These are phyloP conservation scores for Plenodomus tracheiphilus DNA, from an alignment of 2,329 filamentous ascomycete species.

Conservation along the genomic window DNA sequence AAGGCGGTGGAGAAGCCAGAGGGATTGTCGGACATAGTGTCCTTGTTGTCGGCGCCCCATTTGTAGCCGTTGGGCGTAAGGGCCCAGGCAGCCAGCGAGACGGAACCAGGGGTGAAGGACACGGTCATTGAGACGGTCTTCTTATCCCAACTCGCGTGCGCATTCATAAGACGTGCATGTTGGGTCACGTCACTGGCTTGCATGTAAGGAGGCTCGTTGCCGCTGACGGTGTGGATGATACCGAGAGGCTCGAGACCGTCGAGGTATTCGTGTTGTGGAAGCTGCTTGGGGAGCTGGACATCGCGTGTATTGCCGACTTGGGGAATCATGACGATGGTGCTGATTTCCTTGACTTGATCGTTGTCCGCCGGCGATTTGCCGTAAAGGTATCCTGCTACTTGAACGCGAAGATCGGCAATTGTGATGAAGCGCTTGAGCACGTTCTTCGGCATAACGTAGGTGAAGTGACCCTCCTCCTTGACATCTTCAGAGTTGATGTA, in stretches of 20 bases:
- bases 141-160: constrained; percentile 79
- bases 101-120: constrained; percentile 93
- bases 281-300: constrained; percentile 83
- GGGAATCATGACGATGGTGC: constrained; percentile 95
- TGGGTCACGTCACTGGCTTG: constrained; percentile 91
- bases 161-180: constrained; percentile 85
- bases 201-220: constrained; percentile 96
- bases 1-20: constrained; percentile 90
- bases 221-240: constrained; percentile 92
- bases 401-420: constrained; percentile 92
- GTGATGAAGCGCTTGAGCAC: constrained; percentile 98
- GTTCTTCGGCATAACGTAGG: constrained; percentile 99
- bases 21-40: constrained; percentile 88
- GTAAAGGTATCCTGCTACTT: constrained; percentile 95
- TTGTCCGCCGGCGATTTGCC: constrained; percentile 92
- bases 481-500: constrained; percentile 97
- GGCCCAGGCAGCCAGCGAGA: constrained; percentile 91
- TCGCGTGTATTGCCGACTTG: constrained; percentile 93
- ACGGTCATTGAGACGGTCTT: constrained; percentile 95
- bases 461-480: constrained; percentile 82
- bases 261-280: constrained; percentile 91
- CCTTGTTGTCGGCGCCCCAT: constrained; percentile 96
- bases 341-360: constrained; percentile 94
- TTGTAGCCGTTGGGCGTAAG: constrained; percentile 91
- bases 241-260: constrained; percentile 86